Conservation (phyloP, 257 asterid genomes). For the Leonotis leonurus region DNA sequence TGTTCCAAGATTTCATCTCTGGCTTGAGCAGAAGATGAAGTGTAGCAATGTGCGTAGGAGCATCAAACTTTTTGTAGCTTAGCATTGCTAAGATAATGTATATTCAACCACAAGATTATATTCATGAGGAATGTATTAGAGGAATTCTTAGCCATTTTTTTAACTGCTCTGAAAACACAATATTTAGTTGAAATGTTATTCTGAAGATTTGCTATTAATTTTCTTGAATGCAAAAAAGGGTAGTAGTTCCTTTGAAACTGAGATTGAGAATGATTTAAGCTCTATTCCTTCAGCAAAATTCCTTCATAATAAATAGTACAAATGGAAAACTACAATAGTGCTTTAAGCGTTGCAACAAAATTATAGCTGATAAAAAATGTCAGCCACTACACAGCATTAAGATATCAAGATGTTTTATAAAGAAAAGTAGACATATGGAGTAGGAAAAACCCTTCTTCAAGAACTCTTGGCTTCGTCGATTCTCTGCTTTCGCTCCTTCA, state of each 20-base stretch:
- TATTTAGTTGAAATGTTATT: no score
- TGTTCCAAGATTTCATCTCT: slow-evolving; percentile 9
- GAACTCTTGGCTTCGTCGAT: slow-evolving; percentile 41
- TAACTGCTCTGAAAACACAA: no score
- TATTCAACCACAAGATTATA: no score
- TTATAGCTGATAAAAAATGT: slow-evolving; percentile 6
- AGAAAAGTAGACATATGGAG: background rate
- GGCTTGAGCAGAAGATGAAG: background rate
- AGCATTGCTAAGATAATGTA: background rate
- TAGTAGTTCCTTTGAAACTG: no score
- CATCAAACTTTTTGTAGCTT: background rate
- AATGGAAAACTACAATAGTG: background rate
- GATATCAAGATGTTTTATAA: background rate
- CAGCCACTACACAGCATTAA: slow-evolving; percentile 5
- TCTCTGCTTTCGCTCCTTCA: slow-evolving; percentile 43
- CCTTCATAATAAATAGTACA: no score
- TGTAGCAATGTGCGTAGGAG: background rate
- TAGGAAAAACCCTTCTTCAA: background rate
- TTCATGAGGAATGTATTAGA: no score
- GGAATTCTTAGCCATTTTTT: no score
- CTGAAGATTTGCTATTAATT: no score
- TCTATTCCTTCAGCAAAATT: no score
- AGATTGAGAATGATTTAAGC: no score
- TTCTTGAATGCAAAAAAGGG: no score
- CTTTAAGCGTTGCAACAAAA: slow-evolving; percentile 7